A percentile compares a stretch with the other conserved stretches of the same genome.
These are phyloP conservation scores for Potentilla sterilis DNA, from an alignment of 306 rosid genomes.

Conservation along the genomic window DNA sequence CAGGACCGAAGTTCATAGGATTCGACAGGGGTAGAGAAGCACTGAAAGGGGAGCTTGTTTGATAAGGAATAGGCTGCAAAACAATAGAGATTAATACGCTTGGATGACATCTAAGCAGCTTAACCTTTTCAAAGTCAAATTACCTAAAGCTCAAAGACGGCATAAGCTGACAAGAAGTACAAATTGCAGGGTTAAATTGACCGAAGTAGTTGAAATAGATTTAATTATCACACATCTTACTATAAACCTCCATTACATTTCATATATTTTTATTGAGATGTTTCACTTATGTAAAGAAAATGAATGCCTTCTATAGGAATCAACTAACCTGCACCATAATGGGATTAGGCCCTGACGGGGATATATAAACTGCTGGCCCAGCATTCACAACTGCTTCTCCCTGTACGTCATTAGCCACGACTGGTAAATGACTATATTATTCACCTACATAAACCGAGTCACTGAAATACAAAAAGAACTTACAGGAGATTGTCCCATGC, in stretches of 20 bases:
- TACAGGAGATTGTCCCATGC: conserved; percentile 87
- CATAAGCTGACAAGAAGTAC: background rate
- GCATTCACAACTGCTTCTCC: conserved; percentile 76
- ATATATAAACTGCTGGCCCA: conserved; percentile 96
- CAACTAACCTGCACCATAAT: conserved; percentile 94
- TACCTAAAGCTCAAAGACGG: background rate
- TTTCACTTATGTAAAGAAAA: background rate
- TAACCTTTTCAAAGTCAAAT: background rate
- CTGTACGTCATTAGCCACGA: conserved; percentile 44
- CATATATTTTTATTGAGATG: background rate
- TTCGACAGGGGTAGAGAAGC: conserved; percentile 65
- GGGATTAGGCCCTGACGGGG: conserved; percentile 96
- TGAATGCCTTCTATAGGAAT: conserved; percentile 8
- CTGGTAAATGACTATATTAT: conserved; percentile 14
- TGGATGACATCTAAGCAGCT: conserved; percentile 9
- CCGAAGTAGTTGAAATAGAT: background rate
- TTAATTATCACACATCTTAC: background rate
- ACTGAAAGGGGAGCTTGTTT: conserved; percentile 70
- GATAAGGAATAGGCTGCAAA: conserved; percentile 90
- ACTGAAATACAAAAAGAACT: conserved; percentile 34
- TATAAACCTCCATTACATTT: background rate
- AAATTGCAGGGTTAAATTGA: background rate
- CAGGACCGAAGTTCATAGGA: conserved; percentile 62
- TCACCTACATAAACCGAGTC: conserved; percentile 19
- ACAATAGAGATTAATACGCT: background rate